phyloP scores from a whole-genome alignment of 2,329 filamentous ascomycete species.

The Fusarium multiceps region DNA sequence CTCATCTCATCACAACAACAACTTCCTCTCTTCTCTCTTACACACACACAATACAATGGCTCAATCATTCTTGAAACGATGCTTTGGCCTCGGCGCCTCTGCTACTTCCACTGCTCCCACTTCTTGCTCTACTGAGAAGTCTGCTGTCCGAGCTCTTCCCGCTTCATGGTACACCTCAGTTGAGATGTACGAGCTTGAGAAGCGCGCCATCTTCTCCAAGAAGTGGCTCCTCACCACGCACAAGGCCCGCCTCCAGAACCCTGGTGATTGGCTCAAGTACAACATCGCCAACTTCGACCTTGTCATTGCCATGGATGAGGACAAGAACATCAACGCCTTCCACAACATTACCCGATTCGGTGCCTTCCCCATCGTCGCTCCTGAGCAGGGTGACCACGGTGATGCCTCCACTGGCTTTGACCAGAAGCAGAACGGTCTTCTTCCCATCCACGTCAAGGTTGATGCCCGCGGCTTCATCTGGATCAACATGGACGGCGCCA shows the following conservation, averaged over 20 bases:
- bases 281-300: constrained; percentile 67
- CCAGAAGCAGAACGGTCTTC: constrained; percentile 65
- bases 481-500: constrained; percentile 64
- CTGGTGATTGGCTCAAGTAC: constrained; percentile 68
- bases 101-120: constrained; percentile 22
- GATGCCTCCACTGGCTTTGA: constrained; percentile 66
- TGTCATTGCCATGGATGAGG: constrained; percentile 62
- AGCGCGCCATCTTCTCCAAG: constrained; percentile 67
- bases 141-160: constrained; percentile 55
- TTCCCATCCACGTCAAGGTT: constrained; percentile 65
- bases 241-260: constrained; percentile 60
- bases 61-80: constrained; percentile 50
- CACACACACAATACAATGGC: constrained; percentile 38
- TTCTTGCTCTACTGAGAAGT: constrained; percentile 31
- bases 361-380: constrained; percentile 63
- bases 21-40: constrained; percentile 7
- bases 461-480: constrained; percentile 67
- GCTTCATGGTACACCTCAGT: constrained; percentile 63
- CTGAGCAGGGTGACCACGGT: constrained; percentile 61
- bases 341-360: constrained; percentile 73
- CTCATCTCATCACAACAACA: constrained; percentile 14
- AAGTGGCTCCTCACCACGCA: constrained; percentile 68
- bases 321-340: constrained; percentile 66
- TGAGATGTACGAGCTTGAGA: constrained; percentile 68
- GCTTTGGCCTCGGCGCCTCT: constrained; percentile 52